Evolutionary conservation across 179 eudicot species (phyloP), one percentile per base, ranked within the genome.

Genomic region (Beta lomatogona): DNA sequence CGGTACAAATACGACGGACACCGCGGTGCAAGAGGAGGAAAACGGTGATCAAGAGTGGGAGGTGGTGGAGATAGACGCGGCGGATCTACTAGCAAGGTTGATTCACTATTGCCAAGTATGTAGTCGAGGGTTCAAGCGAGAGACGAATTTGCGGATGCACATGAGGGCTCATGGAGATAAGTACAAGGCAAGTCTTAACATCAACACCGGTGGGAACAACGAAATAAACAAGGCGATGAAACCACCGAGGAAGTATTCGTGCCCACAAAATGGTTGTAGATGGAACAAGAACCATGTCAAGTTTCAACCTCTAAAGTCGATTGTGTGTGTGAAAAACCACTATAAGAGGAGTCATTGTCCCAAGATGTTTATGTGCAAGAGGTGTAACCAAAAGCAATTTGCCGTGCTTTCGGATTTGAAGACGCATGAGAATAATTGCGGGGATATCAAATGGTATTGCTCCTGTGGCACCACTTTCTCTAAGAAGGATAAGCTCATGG

Each of bases 261-360:
- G 98, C 72, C 98, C 98, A 0, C 91, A 84, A 31, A 84, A 83
- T 13, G 97, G 98, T 2, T 94, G 98, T 61, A 85, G 85, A 54
- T 88, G 98, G 89, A 94, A 94, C 83, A 88, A 87, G 80, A 82
- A 68, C 59, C 97, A 94, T 76, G 87, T 80, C 25, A 93, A 90
- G 87, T 94, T 94, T 61, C 89, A 90, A 89, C 93, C 98, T 0
- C 77, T 94, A 67, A 94, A 94, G 80, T 89, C 95, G 1, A 91
- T 84, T 25, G 85, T 93, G 6, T 94, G 98, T 76, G 96, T 91
- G 4, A 92, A 91, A 88, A 94, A 94, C 73, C 98, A 94, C 84
- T 94, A 93, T 82, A 94, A 90, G 89, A 93, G 98, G 76, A 94
- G 97, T 74, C 98, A 94, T 80, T 94, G 97, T 54, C 98, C 96